Evolutionary conservation across 108 stramenopile species (phyloP), one percentile per base, ranked within the genome.

Genomic region (Cyclotella sp.): DNA sequence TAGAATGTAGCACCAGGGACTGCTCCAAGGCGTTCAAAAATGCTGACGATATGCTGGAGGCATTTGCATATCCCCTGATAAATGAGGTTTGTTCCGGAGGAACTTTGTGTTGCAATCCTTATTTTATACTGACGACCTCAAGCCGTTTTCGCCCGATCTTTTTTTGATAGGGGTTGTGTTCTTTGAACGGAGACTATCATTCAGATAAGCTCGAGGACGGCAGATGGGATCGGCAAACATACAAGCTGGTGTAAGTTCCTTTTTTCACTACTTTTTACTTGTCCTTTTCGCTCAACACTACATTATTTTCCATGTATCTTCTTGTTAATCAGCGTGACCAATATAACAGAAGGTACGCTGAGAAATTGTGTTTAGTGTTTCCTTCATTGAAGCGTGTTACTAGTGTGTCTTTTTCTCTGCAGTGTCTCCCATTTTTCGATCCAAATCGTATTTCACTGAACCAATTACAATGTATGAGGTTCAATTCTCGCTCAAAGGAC

Each of bases 161-260:
- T 13, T 63, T 71, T 29, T 46, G 72, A 47, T 41, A 76, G 75
- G 81, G 81, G 9, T 39, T 76, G 24, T 51, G 26, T 30, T 75
- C 74, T 27, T 53, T 82, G 62, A 82, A 82, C 39, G 47, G 49
- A 41, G 81, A 82, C 43, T 76, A 82, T 68, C 74, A 82, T 46
- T 63, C 70, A 43, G 77, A 63, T 10, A 82, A 76, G 61, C 26
- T 34, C 24, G 19, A 24, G 11, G 73, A 75, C 34, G 75, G 70
- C 0, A 51, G 55, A 46, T 82, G 81, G 81, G 67, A 76, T 61
- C 69, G 75, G 57, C 67, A 70, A 52, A 42, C 70, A 3, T 75
- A 82, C 44, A 63, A 49, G 15, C 11, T 82, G 47, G 22, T 19
- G 75, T 76, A 64, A 73, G 60, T 64, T 6, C 10, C 1, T 9